These are phyloP conservation scores for Kalaharituber pfeilii DNA, from an alignment of 2,329 filamentous ascomycete genomes.

Conservation along the genomic window DNA sequence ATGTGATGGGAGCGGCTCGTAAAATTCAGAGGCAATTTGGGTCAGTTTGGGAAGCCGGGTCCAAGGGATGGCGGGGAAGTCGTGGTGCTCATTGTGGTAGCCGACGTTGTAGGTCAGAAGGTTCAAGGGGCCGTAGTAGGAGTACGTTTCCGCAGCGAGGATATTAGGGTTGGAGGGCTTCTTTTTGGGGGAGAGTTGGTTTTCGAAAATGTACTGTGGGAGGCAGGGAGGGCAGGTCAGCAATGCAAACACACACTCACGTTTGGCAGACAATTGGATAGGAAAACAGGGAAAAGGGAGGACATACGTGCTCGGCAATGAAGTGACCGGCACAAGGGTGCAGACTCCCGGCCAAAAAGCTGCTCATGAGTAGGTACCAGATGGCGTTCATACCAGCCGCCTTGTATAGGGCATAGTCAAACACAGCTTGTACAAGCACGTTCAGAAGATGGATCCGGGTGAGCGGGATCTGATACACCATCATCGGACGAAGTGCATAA, in stretches of 20 bases:
- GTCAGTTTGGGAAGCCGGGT: conserved; percentile 63
- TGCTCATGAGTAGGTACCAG: conserved; percentile 70
- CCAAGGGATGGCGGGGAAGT: conserved; percentile 95
- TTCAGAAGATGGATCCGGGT: conserved; percentile 75
- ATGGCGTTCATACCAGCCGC: conserved; percentile 46
- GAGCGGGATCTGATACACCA: conserved; percentile 75
- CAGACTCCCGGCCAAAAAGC: conserved; percentile 81
- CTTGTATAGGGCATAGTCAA: conserved; percentile 54
- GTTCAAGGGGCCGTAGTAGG: conserved; percentile 89
- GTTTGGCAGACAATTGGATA: not conserved
- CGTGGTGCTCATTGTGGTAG: conserved; percentile 95
- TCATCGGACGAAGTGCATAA: conserved; percentile 91
- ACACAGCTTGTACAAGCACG: conserved; percentile 54
- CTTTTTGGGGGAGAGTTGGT: conserved; percentile 36
- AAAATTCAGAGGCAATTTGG: conserved; percentile 75
- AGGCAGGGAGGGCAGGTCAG: not conserved
- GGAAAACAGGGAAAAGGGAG: not conserved
- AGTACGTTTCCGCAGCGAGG: conserved; percentile 68
- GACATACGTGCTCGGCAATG: conserved; percentile 65
- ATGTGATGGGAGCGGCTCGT: conserved; percentile 69
- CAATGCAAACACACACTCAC: not conserved
- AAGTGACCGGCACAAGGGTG: conserved; percentile 95
- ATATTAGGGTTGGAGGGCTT: conserved; percentile 42
- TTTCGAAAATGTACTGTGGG: conserved; percentile 52
- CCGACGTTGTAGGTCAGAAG: conserved; percentile 92